Evolutionary conservation across 371 early-diverging fungal genomes (phyloP), one percentile per base, ranked within the genome.

Genomic region (Mortierella sp.): DNA sequence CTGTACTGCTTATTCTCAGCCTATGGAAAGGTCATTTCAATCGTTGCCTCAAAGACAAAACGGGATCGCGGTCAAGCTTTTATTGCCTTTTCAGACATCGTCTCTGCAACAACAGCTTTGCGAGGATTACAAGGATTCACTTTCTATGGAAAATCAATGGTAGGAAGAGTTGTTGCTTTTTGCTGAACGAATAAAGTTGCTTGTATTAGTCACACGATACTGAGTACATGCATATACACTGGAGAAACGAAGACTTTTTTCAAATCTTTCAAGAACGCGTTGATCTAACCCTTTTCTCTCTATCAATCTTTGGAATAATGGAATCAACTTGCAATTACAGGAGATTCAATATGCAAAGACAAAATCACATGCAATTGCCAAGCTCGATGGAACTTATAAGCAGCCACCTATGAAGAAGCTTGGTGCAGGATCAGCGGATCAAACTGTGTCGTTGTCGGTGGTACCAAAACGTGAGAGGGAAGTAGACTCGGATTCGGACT

Each of bases 1-100:
- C 84, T 96, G 30, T 96, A 95, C 86, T 85, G 87, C 62, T 84
- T 95, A 39, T 97, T 97, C 79, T 87, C 92, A 22, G 88, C 92
- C 18, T 92, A 93, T 83, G 98, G 98, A 39, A 86, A 88, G 54
- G 88, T 98, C 47, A 71, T 97, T 35, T 97, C 96, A 73, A 91
- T 98, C 45, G 94, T 94, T 12, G 93, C 96, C 22, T 84, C 88
- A 70, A 94, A 94, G 83, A 92, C 93, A 4, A 75, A 80, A 47
- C 91, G 90, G 66, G 92, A 92, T 90, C 93, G 97, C 24, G 97
- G 97, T 40, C 98, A 98, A 85, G 98, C 98, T 1, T 97, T 96
- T 80, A 85, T 98, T 47, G 96, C 93, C 22, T 97, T 95, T 78
- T 84, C 86, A 43, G 93, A 96, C 72, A 89, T 96, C 28, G 85